Conservation (phyloP, 2,329 filamentous ascomycete species). For the Teratosphaeriaceae sp. region DNA sequence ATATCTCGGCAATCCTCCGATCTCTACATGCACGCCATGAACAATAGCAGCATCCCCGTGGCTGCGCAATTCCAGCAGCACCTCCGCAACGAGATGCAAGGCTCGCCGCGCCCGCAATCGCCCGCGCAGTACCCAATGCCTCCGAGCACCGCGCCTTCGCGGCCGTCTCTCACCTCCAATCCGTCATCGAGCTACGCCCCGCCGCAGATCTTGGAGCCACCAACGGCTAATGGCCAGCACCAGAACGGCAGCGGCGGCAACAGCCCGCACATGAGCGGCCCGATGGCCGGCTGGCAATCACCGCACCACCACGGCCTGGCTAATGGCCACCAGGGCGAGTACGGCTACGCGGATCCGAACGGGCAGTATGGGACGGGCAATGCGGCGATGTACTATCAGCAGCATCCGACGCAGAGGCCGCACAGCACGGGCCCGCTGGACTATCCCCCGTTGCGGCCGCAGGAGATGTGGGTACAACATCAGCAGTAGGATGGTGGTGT, state of each 20-base stretch:
- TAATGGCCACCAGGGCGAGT: constrained; percentile 63
- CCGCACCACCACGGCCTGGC: constrained; percentile 71
- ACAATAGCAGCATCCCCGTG: constrained; percentile 44
- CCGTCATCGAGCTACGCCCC: constrained; percentile 65
- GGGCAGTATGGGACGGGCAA: constrained; percentile 43
- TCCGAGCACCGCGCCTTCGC: constrained; percentile 43
- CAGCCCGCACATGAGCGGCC: constrained; percentile 73
- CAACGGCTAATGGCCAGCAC: constrained; percentile 64
- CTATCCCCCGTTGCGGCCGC: constrained; percentile 54
- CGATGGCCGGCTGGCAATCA: constrained; percentile 72
- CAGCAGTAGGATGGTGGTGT: constrained; percentile 22
- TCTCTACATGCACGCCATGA: constrained; percentile 70
- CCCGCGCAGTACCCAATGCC: constrained; percentile 53
- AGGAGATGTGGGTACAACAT: constrained; percentile 50
- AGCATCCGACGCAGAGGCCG: constrained; percentile 60
- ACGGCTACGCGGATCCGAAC: constrained; percentile 71
- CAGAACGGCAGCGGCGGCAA: constrained; percentile 69
- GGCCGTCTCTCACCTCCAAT: constrained; percentile 71
- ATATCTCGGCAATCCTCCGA: constrained; percentile 64
- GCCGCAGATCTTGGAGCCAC: constrained; percentile 75
- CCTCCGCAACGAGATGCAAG: constrained; percentile 66
- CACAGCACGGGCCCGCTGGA: constrained; percentile 61
- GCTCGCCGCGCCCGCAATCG: constrained; percentile 59
- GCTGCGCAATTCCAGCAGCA: constrained; percentile 60
- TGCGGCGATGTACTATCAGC: constrained; percentile 72